Percentiles rank a stretch among this genome's conserved stretches.
Evolutionary conservation across 495 filamentous ascomycete genomes (phyloP).

Genomic region (Daldinia bambusicola): DNA sequence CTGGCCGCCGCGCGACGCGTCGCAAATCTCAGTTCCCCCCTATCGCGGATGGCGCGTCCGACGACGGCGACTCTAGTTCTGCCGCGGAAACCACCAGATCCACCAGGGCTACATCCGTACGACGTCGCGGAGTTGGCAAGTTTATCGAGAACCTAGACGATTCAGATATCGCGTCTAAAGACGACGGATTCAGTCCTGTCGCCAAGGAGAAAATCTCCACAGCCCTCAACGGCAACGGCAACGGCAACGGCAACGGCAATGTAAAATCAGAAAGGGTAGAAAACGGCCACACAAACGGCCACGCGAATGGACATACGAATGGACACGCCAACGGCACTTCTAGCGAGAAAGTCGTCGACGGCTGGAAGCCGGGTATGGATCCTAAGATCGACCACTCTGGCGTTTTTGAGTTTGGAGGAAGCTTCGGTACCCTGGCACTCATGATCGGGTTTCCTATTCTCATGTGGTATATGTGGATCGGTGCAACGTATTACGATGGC

Average conservation of each 20-base stretch:
- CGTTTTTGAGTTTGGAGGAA: conserved; percentile 90
- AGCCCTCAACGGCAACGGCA: conserved; percentile 33
- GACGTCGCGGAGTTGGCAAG: conserved; percentile 54
- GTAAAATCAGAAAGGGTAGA: conserved; percentile 25
- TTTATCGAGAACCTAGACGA: conserved; percentile 59
- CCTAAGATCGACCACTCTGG: conserved; percentile 82
- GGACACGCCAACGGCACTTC: conserved; percentile 53
- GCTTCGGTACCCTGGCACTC: conserved; percentile 76
- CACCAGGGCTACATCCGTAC: conserved; percentile 40
- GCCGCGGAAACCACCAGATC: conserved; percentile 49
- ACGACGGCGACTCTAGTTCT: conserved; percentile 58
- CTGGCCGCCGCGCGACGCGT: conserved; percentile 51
- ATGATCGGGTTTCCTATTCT: conserved; percentile 92
- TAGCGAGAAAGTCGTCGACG: conserved; percentile 66
- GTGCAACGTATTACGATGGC: conserved; percentile 88
- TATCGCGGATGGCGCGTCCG: conserved; percentile 47
- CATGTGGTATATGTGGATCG: conserved; percentile 99
- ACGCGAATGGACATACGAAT: conserved; percentile 48
- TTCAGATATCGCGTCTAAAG: conserved; percentile 44
- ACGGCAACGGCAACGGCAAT: conserved; percentile 39
- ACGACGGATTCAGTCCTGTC: conserved; percentile 46
- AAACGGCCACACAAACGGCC: conserved; percentile 41
- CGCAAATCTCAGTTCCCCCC: conserved; percentile 55
- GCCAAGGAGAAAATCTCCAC: conserved; percentile 42
- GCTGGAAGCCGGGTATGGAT: conserved; percentile 74